Conservation (phyloP, 163 green algal genomes). For the Scenedesmus sp. region DNA sequence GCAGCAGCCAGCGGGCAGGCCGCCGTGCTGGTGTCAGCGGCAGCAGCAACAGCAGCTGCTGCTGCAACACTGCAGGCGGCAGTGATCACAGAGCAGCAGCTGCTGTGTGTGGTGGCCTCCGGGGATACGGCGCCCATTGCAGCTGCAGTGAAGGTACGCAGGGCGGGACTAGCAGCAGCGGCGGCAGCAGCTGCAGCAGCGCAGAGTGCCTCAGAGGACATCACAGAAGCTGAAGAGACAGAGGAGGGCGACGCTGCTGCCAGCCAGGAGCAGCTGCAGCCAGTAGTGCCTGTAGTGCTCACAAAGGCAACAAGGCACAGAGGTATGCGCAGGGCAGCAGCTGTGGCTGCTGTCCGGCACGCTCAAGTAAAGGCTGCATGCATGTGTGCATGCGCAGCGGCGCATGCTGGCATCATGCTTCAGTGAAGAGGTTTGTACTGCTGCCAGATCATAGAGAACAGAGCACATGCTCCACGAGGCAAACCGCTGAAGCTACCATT, state of each 20-base stretch:
- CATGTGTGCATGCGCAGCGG: no score
- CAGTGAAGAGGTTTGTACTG: no score
- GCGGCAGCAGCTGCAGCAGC: neutral
- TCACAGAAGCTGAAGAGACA: slow-evolving; percentile 40
- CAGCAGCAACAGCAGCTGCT: neutral
- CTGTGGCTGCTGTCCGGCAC: neutral
- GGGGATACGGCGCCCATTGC: neutral
- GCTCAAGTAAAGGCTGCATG: neutral
- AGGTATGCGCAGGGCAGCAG: neutral
- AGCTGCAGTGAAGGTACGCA: slow-evolving; percentile 2
- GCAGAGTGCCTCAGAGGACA: neutral
- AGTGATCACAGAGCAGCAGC: neutral
- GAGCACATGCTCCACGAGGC: no score
- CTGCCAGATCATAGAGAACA: no score
- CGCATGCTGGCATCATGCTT: no score
- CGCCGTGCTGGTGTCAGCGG: neutral
- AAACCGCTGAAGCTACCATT: neutral
- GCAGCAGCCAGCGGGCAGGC: neutral
- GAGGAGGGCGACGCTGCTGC: neutral
- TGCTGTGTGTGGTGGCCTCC: neutral
- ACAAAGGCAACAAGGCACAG: neutral
- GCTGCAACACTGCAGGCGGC: neutral
- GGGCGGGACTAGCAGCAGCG: neutral
- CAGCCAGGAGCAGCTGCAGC: slow-evolving; percentile 4
- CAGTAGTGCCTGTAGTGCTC: slow-evolving; percentile 21